phyloP scores from a whole-genome alignment of 2,329 filamentous ascomycete genomes.

The Ceratocystis colombiana region DNA sequence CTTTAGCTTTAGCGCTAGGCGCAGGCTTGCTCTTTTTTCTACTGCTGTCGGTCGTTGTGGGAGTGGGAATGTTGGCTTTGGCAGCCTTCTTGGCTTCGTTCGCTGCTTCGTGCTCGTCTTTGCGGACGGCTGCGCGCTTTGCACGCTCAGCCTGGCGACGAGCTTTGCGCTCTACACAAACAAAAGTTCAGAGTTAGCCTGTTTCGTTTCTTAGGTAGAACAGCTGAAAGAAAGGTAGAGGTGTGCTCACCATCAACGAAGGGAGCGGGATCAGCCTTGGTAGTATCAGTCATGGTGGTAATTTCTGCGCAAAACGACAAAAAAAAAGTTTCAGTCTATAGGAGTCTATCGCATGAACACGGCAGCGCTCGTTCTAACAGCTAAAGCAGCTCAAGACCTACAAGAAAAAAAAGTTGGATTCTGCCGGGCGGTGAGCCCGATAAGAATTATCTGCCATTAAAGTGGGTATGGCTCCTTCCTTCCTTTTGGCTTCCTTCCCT shows the following conservation, averaged over 20 bases:
- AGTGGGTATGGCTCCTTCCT: neutral
- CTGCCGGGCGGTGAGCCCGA: conserved; percentile 23
- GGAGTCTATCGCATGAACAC: too few species aligned
- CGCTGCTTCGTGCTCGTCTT: conserved; percentile 11
- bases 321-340: neutral
- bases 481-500: neutral
- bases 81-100: conserved; percentile 16
- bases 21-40: neutral
- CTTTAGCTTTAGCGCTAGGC: conserved; percentile 5
- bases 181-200: neutral
- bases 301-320: neutral
- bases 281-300: conserved; percentile 13
- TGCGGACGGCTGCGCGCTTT: conserved; percentile 19
- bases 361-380: too few species aligned
- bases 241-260: conserved; percentile 23
- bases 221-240: neutral
- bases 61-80: conserved; percentile 14
- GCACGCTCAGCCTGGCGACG: conserved; percentile 25
- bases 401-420: conserved; percentile 25
- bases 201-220: neutral
- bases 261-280: conserved; percentile 11
- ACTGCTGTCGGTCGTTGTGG: neutral
- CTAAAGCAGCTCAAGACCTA: too few species aligned
- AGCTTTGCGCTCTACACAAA: conserved; percentile 22
- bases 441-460: conserved; percentile 15